Evolutionary conservation across 768 basidiomycete genomes (phyloP).

Genomic region (Boletus fagicola): DNA sequence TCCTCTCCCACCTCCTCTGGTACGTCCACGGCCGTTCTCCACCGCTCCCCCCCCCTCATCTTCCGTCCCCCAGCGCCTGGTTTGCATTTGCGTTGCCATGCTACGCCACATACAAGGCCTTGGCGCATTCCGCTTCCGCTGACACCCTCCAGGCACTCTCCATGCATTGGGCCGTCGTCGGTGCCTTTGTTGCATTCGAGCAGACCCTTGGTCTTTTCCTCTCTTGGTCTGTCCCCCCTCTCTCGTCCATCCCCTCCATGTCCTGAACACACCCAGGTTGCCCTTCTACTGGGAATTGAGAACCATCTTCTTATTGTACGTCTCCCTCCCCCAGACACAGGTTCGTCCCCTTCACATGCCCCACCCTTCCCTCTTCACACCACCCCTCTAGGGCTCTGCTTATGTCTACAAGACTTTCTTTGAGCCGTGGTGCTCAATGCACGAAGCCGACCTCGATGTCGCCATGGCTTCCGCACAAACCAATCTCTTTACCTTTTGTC

Average conservation of each 20-base stretch:
- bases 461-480: constrained; percentile 53
- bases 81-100: constrained; percentile 65
- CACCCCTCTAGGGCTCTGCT: constrained; percentile 54
- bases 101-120: constrained; percentile 66
- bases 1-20: constrained; percentile 52
- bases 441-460: constrained; percentile 61
- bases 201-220: constrained; percentile 62
- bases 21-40: constrained; percentile 19
- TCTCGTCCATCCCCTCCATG: not conserved
- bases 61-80: constrained; percentile 51
- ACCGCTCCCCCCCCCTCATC: not conserved
- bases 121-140: constrained; percentile 49
- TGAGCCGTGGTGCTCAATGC: constrained; percentile 56
- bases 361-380: constrained; percentile 7
- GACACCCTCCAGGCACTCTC: constrained; percentile 58
- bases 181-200: constrained; percentile 58
- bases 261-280: constrained; percentile 44
- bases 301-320: constrained; percentile 64
- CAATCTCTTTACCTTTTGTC: constrained; percentile 54
- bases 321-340: constrained; percentile 69
- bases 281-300: constrained; percentile 78
- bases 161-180: constrained; percentile 65
- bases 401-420: constrained; percentile 61
- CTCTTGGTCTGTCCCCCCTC: constrained; percentile 49
- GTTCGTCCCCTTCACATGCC: constrained; percentile 33